Conservation (phyloP, 306 rosid genomes). For the Trifolium subterraneum region DNA sequence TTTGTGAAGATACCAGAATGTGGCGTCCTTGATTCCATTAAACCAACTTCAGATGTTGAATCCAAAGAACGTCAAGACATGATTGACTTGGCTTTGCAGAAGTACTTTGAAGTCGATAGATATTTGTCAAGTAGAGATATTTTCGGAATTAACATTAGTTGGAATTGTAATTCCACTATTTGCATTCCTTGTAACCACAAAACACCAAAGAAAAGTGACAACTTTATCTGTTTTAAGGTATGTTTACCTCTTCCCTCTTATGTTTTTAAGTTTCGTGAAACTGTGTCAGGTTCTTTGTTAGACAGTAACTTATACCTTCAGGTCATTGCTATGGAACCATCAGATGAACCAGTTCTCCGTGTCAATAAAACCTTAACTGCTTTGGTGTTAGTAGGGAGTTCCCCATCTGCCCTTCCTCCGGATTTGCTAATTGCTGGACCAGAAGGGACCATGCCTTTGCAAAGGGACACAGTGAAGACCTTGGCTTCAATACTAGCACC, state of each 20-base stretch:
- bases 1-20: conserved; percentile 86
- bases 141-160: conserved; percentile 66
- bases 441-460: conserved; percentile 74
- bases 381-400: conserved; percentile 90
- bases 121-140: conserved; percentile 78
- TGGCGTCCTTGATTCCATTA: conserved; percentile 77
- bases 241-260: conserved; percentile 19
- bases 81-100: conserved; percentile 77
- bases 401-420: conserved; percentile 81
- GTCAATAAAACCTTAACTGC: conserved; percentile 76
- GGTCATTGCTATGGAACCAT: conserved; percentile 94
- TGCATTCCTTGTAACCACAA: conserved; percentile 78
- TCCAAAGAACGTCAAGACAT: conserved; percentile 75
- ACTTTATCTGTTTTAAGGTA: conserved; percentile 84
- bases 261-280: conserved; percentile 18
- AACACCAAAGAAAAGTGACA: conserved; percentile 43
- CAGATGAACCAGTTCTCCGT: conserved; percentile 69
- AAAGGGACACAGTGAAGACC: conserved; percentile 67
- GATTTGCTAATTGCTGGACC: conserved; percentile 68
- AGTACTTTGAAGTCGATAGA: conserved; percentile 84
- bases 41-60: conserved; percentile 64
- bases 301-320: conserved; percentile 51
- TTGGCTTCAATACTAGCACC: conserved; percentile 88
- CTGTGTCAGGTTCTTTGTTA: conserved; percentile 36
- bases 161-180: conserved; percentile 71